Percentiles rank a stretch among this genome's conserved stretches.
phyloP scores from a whole-genome alignment of 805 yeast genomes.

The Saccharomycopsis oosterbeekiorum region DNA sequence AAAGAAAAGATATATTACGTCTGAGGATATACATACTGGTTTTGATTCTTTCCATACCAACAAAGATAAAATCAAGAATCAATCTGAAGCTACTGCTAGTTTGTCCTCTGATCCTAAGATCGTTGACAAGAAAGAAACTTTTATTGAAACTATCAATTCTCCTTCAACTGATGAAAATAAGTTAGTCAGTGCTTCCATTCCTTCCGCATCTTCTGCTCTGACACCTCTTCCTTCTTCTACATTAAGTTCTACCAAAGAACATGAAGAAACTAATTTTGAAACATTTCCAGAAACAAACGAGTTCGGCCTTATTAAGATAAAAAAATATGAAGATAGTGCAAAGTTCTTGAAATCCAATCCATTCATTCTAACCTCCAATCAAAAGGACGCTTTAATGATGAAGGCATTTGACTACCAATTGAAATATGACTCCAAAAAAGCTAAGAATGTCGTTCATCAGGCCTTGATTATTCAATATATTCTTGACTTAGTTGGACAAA shows the following conservation, averaged over 20 bases:
- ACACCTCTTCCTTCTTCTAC: slow-evolving; percentile 7
- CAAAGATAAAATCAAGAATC: slow-evolving; percentile 14
- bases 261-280: slow-evolving; percentile 37
- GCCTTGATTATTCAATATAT: slow-evolving; percentile 72
- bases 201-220: slow-evolving; percentile 10
- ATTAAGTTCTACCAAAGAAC: slow-evolving; percentile 16
- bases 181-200: neutral
- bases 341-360: slow-evolving; percentile 44
- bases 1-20: slow-evolving; percentile 64
- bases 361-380: slow-evolving; percentile 66
- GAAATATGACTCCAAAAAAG: slow-evolving; percentile 41
- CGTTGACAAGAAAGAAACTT: slow-evolving; percentile 20
- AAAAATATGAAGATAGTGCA: slow-evolving; percentile 41
- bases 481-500: slow-evolving; percentile 31
- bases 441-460: slow-evolving; percentile 67
- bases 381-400: slow-evolving; percentile 89
- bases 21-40: slow-evolving; percentile 88
- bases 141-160: slow-evolving; percentile 28
- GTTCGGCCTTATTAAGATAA: slow-evolving; percentile 48
- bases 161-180: slow-evolving; percentile 12
- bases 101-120: slow-evolving; percentile 24
- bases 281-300: slow-evolving; percentile 53
- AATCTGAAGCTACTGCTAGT: slow-evolving; percentile 41
- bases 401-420: slow-evolving; percentile 80
- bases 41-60: slow-evolving; percentile 42